Percentiles rank a stretch among this genome's conserved stretches.
These are phyloP conservation scores for Volvox reticuliferus DNA, from an alignment of 139 green algal genomes.

Conservation along the genomic window DNA sequence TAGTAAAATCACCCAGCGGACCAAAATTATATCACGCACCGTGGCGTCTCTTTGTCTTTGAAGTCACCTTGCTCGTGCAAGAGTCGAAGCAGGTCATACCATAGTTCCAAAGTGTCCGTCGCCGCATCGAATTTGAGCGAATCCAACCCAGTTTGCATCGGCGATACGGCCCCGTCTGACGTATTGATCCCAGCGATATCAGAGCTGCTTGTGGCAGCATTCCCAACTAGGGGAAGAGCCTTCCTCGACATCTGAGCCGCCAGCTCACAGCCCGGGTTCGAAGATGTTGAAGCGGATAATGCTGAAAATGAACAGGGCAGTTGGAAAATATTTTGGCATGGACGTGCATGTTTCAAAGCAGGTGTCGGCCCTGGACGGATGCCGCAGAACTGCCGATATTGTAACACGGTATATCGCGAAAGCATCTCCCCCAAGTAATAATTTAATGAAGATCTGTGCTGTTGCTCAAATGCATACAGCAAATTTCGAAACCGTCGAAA, in stretches of 20 bases:
- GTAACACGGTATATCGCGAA: neutral
- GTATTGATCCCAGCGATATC: neutral
- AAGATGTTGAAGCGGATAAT: neutral
- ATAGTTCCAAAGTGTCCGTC: neutral
- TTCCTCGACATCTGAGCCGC: neutral
- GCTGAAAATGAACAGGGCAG: neutral
- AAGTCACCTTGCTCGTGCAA: constrained; percentile 34
- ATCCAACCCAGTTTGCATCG: neutral
- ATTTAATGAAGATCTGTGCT: neutral
- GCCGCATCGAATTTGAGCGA: neutral
- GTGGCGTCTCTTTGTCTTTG: neutral
- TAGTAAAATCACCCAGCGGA: no score
- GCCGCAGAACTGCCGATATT: neutral
- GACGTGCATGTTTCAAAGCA: neutral
- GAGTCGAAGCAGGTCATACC: constrained; percentile 5
- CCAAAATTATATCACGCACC: neutral
- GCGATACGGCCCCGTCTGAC: neutral
- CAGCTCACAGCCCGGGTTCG: neutral
- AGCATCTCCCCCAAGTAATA: neutral
- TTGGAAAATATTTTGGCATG: neutral
- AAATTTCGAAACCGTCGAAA: neutral
- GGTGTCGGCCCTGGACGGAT: neutral
- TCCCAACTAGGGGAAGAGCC: neutral
- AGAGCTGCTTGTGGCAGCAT: neutral
- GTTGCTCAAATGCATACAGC: neutral